A percentile compares a stretch with the other conserved stretches of the same genome.
phyloP scores from a whole-genome alignment of 257 asterid genomes.

The Solanum pimpinellifolium region DNA sequence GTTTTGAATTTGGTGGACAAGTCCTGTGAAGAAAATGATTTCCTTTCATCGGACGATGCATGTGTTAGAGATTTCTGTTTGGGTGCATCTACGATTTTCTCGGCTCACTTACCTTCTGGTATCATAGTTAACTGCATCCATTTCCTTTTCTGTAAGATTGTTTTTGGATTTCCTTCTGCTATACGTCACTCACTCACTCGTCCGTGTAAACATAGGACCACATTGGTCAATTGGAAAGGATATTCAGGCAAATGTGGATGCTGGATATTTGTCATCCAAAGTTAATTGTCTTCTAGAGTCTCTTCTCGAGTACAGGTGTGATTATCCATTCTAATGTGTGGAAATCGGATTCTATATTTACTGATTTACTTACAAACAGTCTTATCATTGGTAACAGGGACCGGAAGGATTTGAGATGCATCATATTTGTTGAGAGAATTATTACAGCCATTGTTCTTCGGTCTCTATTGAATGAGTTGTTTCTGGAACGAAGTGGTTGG shows the following conservation, averaged over 20 bases:
- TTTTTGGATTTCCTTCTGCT: not conserved
- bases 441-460: not conserved
- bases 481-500: too few relatives aligned
- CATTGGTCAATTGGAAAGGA: not conserved
- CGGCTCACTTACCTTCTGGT: not conserved
- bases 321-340: not conserved
- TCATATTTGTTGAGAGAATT: not conserved
- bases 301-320: too few relatives aligned
- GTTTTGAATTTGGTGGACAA: too few relatives aligned
- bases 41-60: too few relatives aligned
- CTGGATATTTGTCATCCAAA: not conserved
- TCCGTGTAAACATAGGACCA: not conserved
- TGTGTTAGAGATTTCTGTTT: not conserved
- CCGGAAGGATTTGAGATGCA: not conserved
- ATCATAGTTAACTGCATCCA: not conserved
- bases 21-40: too few relatives aligned
- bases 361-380: not conserved
- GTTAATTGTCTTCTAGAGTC: not conserved
- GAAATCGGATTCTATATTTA: not conserved
- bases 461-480: too few relatives aligned
- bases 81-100: not conserved
- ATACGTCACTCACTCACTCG: not conserved
- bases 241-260: not conserved
- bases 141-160: not conserved
- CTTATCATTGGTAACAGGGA: not conserved